These are phyloP conservation scores for Juncus inflexus DNA, from an alignment of 176 grass and related monocot genomes.

Conservation along the genomic window DNA sequence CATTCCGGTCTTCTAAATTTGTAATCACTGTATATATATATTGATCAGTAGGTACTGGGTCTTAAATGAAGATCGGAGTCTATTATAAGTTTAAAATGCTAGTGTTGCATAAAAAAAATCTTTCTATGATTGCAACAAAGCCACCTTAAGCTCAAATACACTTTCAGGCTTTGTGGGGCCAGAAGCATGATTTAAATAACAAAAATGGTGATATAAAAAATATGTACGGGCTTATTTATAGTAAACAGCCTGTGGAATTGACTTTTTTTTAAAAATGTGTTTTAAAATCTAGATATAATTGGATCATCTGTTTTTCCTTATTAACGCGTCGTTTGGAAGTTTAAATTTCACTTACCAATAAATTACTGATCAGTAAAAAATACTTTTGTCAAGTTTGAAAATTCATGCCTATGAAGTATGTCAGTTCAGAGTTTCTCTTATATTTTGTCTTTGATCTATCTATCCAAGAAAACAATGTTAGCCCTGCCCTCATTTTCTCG, in stretches of 20 bases:
- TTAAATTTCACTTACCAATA: not conserved
- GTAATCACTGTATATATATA: not conserved
- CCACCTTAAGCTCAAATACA: too few relatives aligned
- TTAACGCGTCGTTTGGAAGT: conserved; percentile 4
- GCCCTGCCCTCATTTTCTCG: too few relatives aligned
- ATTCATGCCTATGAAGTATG: not conserved
- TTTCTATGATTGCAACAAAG: too few relatives aligned
- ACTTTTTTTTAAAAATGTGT: conserved; percentile 13
- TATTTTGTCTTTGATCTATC: not conserved
- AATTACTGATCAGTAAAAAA: not conserved
- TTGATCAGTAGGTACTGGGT: conserved; percentile 19
- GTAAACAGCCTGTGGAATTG: conserved; percentile 9
- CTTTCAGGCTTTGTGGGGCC: too few relatives aligned
- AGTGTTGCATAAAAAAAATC: too few relatives aligned
- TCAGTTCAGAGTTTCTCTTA: not conserved
- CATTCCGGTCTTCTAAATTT: conserved; percentile 9
- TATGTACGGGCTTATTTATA: too few relatives aligned
- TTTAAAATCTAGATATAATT: not conserved
- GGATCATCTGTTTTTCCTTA: not conserved
- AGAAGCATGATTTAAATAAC: too few relatives aligned
- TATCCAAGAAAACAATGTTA: not conserved
- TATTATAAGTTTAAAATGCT: not conserved
- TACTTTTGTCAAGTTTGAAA: not conserved
- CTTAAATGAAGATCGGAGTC: not conserved
- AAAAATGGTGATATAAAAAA: too few relatives aligned